Evolutionary conservation across 1,284 basidiomycete genomes (phyloP).

Genomic region (Trichosporon faecale): DNA sequence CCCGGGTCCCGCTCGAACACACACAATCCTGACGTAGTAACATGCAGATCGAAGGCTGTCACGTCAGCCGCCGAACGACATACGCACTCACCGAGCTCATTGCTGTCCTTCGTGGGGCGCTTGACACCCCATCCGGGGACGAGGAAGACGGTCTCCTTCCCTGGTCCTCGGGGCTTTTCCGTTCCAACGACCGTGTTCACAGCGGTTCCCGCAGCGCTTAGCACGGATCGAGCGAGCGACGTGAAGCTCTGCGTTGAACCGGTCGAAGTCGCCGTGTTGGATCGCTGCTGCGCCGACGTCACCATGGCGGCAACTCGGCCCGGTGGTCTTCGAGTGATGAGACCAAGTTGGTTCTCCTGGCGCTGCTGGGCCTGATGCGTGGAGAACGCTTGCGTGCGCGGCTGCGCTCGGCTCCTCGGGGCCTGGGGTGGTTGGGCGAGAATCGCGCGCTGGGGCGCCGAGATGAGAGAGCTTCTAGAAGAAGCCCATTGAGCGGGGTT

Average conservation of each 20-base stretch:
- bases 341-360: neutral
- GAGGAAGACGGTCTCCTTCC: conserved; percentile 33
- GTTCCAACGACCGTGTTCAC: neutral
- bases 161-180: conserved; percentile 6
- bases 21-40: conserved; percentile 47
- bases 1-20: conserved; percentile 62
- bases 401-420: conserved; percentile 4
- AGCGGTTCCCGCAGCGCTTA: neutral
- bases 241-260: neutral
- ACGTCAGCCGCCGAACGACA: neutral
- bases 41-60: conserved; percentile 22
- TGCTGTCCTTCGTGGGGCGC: conserved; percentile 23
- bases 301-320: neutral
- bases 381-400: conserved; percentile 6
- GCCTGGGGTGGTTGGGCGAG: neutral
- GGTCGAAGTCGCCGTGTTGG: neutral
- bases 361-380: conserved; percentile 4
- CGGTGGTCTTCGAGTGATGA: neutral
- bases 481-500: neutral
- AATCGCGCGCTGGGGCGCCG: neutral
- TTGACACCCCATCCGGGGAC: conserved; percentile 46
- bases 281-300: neutral
- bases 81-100: conserved; percentile 20
- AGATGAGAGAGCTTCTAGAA: neutral
- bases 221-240: neutral